Percentiles rank a stretch among this genome's conserved stretches.
phyloP scores from a whole-genome alignment of 1,139 yeast genomes.

The Candida freyschussii region DNA sequence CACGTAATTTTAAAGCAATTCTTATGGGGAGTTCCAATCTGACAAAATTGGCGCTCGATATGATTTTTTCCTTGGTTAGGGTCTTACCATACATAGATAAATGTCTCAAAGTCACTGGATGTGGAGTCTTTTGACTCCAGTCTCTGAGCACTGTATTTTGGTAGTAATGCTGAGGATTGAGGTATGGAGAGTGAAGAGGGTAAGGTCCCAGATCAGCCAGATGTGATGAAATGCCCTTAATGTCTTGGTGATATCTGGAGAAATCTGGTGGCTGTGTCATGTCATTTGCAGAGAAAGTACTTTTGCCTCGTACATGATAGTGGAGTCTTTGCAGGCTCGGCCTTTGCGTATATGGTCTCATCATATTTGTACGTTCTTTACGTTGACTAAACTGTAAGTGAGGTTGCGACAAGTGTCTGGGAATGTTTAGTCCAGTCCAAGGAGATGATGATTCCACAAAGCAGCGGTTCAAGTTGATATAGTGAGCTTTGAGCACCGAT shows the following conservation, averaged over 20 bases:
- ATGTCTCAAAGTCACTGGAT: slow-evolving; percentile 84
- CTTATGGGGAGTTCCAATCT: slow-evolving; percentile 80
- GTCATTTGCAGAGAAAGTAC: slow-evolving; percentile 5
- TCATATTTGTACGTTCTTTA: no score
- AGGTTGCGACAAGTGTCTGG: no score
- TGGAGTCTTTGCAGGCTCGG: no score
- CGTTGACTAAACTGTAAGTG: no score
- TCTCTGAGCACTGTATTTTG: slow-evolving; percentile 71
- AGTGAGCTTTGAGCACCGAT: no score
- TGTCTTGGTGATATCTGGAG: slow-evolving; percentile 22
- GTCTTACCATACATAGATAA: slow-evolving; percentile 81
- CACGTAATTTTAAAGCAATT: slow-evolving; percentile 72
- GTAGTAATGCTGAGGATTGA: slow-evolving; percentile 64
- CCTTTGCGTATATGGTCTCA: no score
- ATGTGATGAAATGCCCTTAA: slow-evolving; percentile 22
- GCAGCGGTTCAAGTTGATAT: no score
- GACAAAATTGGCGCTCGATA: slow-evolving; percentile 83
- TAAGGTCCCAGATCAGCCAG: slow-evolving; percentile 27
- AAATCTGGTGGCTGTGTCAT: slow-evolving; percentile 17
- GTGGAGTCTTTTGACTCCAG: slow-evolving; percentile 65
- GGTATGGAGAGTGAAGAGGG: slow-evolving; percentile 27
- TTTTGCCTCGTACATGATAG: no score
- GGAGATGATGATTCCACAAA: no score
- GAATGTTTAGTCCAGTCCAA: no score
- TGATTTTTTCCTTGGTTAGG: slow-evolving; percentile 70